phyloP scores from a whole-genome alignment of 31 red algal species.

The Odonthalia washingtoniensis region DNA sequence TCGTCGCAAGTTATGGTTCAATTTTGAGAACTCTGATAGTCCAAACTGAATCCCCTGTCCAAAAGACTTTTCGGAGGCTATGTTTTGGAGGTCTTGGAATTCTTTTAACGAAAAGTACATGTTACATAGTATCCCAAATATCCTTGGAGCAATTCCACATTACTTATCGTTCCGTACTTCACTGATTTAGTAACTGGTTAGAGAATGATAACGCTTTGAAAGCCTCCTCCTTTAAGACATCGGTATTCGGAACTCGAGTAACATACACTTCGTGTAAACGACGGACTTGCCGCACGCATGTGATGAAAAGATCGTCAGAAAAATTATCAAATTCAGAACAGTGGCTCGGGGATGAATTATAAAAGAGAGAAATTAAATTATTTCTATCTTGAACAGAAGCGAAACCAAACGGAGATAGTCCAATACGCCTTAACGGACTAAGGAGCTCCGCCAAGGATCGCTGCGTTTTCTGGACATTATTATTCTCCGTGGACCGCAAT shows the following conservation, averaged over 20 bases:
- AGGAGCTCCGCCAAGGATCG: slow-evolving; percentile 67
- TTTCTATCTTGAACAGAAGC: background rate
- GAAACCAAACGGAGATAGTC: slow-evolving; percentile 62
- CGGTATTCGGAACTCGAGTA: slow-evolving; percentile 55
- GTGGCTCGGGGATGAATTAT: slow-evolving; percentile 18
- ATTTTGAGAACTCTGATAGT: too few relatives aligned
- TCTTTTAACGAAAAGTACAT: too few relatives aligned
- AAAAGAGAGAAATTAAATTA: too few relatives aligned
- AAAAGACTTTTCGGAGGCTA: too few relatives aligned
- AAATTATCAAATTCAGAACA: slow-evolving; percentile 30
- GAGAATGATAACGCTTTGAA: too few relatives aligned
- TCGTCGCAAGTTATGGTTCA: too few relatives aligned
- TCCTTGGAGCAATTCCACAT: background rate
- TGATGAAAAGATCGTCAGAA: slow-evolving; percentile 51
- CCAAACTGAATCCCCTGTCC: too few relatives aligned
- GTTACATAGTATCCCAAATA: too few relatives aligned
- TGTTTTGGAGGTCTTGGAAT: too few relatives aligned
- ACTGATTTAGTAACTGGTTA: background rate
- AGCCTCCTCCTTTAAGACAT: slow-evolving; percentile 62
- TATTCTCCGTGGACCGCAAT: slow-evolving; percentile 10
- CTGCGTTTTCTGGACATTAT: slow-evolving; percentile 64
- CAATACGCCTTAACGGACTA: slow-evolving; percentile 31
- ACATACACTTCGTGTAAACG: slow-evolving; percentile 60
- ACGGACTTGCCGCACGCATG: slow-evolving; percentile 39
- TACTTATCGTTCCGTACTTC: background rate